Conservation (phyloP, 257 asterid genomes). For the Cordia subcordata region DNA sequence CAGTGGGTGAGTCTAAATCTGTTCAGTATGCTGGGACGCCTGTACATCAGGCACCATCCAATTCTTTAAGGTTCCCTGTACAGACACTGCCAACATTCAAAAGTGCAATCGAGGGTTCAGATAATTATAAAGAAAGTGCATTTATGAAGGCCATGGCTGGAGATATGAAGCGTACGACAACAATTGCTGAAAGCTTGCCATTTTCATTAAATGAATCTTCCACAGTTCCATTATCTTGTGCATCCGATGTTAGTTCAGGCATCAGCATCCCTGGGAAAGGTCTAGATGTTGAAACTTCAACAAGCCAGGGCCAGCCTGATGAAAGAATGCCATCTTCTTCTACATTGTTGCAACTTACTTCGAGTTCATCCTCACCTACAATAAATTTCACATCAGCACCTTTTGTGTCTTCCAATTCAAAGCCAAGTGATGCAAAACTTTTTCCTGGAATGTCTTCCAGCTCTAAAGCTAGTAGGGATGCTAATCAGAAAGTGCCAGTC, state of each 20-base stretch:
- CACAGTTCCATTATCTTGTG: constrained; percentile 26
- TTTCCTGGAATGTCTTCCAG: constrained; percentile 22
- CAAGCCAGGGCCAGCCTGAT: constrained; percentile 22
- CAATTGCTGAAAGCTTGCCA: constrained; percentile 15
- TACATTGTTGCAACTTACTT: constrained; percentile 1
- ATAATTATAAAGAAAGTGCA: constrained; percentile 22
- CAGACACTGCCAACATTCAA: constrained; percentile 25
- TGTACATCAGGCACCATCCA: constrained; percentile 24
- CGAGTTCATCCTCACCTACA: constrained; percentile 19
- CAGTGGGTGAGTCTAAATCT: constrained; percentile 27
- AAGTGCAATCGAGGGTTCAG: constrained; percentile 20
- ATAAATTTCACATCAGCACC: constrained; percentile 25
- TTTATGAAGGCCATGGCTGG: too few relatives aligned
- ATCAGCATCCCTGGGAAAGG: constrained; percentile 26
- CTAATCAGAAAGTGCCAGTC: constrained; percentile 30
- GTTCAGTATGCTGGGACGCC: constrained; percentile 23
- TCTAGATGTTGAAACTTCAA: constrained; percentile 25
- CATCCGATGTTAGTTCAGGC: constrained; percentile 32
- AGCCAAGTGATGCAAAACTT: constrained; percentile 34
- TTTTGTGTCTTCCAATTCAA: constrained; percentile 34
- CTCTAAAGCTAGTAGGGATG: constrained; percentile 31
- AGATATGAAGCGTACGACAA: constrained; percentile 27
- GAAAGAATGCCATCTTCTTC: constrained; percentile 14
- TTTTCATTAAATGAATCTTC: constrained; percentile 13
- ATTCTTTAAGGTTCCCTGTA: constrained; percentile 22